phyloP scores from a whole-genome alignment of 73 alveolate species.

The Urostyla sp. region DNA sequence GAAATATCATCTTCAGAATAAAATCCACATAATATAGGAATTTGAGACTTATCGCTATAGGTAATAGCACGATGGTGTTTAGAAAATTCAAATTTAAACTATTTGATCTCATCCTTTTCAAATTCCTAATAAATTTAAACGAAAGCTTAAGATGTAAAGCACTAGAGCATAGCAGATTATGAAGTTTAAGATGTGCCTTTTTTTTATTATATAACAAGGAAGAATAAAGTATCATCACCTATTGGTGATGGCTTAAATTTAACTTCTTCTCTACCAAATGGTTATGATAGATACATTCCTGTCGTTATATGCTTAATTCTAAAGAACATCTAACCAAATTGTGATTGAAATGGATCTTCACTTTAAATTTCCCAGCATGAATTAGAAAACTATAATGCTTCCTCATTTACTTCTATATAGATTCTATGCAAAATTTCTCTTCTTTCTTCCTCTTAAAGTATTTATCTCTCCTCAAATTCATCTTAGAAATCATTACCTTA shows the following conservation, averaged over 20 bases:
- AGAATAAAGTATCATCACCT: slow-evolving; percentile 48
- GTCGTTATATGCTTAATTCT: slow-evolving; percentile 62
- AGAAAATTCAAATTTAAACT: not conserved
- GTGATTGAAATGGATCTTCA: slow-evolving; percentile 50
- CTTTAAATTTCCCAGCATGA: slow-evolving; percentile 67
- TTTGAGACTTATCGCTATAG: slow-evolving; percentile 1
- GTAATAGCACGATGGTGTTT: not conserved
- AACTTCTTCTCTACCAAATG: slow-evolving; percentile 50
- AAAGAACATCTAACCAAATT: slow-evolving; percentile 20
- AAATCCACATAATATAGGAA: slow-evolving; percentile 44
- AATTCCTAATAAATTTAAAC: slow-evolving; percentile 43
- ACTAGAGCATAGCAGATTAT: not conserved
- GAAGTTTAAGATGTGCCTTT: slow-evolving; percentile 1
- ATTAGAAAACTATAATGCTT: slow-evolving; percentile 31
- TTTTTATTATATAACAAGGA: too few relatives aligned
- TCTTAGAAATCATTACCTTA: slow-evolving; percentile 51
- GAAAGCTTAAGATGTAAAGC: not conserved
- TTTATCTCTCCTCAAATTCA: slow-evolving; percentile 18
- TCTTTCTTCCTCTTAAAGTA: slow-evolving; percentile 44
- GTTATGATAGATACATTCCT: slow-evolving; percentile 34
- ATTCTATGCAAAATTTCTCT: not conserved
- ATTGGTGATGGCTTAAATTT: slow-evolving; percentile 26
- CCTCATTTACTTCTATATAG: slow-evolving; percentile 45
- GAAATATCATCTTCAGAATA: slow-evolving; percentile 37
- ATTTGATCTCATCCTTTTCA: slow-evolving; percentile 26